phyloP scores from a whole-genome alignment of 2,329 filamentous ascomycete genomes.

The Bipolaris bicolor region DNA sequence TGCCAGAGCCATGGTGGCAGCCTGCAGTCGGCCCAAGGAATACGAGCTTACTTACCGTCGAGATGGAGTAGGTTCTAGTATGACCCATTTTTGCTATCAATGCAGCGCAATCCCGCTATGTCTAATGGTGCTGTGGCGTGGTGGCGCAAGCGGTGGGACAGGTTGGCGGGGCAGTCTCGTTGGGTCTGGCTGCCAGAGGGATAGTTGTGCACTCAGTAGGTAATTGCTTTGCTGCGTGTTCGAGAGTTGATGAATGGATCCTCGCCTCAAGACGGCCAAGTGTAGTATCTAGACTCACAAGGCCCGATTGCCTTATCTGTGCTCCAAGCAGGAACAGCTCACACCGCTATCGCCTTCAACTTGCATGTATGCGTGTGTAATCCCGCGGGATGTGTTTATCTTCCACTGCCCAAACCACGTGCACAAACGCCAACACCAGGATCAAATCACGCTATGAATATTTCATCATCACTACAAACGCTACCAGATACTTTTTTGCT shows the following conservation, averaged over 20 bases:
- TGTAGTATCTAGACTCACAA: slow-evolving; percentile 17
- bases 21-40: slow-evolving; percentile 13
- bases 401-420: slow-evolving; percentile 21
- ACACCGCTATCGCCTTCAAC: slow-evolving; percentile 32
- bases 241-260: slow-evolving; percentile 7
- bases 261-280: slow-evolving; percentile 12
- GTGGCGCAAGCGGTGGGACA: slow-evolving; percentile 9
- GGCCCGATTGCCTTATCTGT: slow-evolving; percentile 25
- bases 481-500: neutral
- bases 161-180: slow-evolving; percentile 22
- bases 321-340: slow-evolving; percentile 15
- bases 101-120: neutral
- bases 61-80: slow-evolving; percentile 46
- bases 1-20: slow-evolving; percentile 21
- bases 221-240: slow-evolving; percentile 3
- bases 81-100: slow-evolving; percentile 30
- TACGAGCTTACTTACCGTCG: slow-evolving; percentile 39
- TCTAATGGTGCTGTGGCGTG: neutral
- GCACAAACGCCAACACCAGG: slow-evolving; percentile 2
- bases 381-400: slow-evolving; percentile 10
- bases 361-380: slow-evolving; percentile 12
- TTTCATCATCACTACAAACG: neutral
- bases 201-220: slow-evolving; percentile 4
- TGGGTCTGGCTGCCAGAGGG: slow-evolving; percentile 5
- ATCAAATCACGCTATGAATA: neutral